Base-by-base conservation (phyloP, 345 rosid species). In the Syzygium jambos region DNA sequence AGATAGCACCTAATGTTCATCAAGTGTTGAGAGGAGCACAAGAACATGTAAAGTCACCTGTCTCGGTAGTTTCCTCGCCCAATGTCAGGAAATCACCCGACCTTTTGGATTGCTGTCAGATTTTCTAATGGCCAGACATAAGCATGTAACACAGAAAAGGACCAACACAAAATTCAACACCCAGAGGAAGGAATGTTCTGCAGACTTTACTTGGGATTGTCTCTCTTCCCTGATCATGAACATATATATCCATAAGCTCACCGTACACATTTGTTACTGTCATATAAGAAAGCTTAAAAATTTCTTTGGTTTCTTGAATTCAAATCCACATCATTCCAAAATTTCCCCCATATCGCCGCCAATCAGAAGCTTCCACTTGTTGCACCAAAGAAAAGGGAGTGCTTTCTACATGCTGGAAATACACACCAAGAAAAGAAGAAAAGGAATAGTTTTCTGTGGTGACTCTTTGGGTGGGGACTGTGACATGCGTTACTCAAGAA, bases 401-500 rank as follows among this genome's bases (percentile, higher is more conserved):
- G 84, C 87, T 89, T 41, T 86, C 88, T 86, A 85, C 55, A 49
- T 38, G 10, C 82, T 0, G 82, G 1, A 73, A 73, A 73, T 16
- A 68, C 49, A 68, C 80, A 68, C 12, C 80, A 68, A 19, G 80
- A 68, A 68, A 34, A 68, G 7, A 34, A 9, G 9, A 19, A 38
- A 19, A 38, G 15, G 82, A 73, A 73, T 73, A 38, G 23, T 22
- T 38, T 73, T 73, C 38, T 10, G 38, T 5, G 49, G 82, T 10
- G 82, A 73, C 49, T 73, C 82, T 38, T 38, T 16, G 46, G 57
- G 85, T 86, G 46, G 55, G 59, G 86, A 65, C 84, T n/a, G 51
- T 57, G 53, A 41, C 84, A 52, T 84, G 85, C 86, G 89, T 84
- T 63, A 43, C 89, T 84, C 68, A 80, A 52, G 86, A 68, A 65